Evolutionary conservation across 768 basidiomycete species (phyloP), one percentile per base, ranked within the genome.

Genomic region (Pleurotus eryngii): DNA sequence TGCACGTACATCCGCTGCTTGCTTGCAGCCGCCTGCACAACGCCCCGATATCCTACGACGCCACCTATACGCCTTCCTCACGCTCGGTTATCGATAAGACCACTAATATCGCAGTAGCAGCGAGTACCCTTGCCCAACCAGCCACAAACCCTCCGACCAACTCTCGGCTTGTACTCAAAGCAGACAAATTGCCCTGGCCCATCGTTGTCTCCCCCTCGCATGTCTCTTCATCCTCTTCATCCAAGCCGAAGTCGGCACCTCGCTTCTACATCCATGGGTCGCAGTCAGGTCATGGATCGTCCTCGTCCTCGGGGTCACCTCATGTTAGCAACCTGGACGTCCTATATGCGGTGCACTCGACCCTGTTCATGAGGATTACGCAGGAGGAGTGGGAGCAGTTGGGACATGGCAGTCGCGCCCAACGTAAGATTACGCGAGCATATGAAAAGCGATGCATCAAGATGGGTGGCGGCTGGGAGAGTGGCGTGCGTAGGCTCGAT

Each of bases 401-500:
- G 4, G 84, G 83, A 0, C 71, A 78, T 49, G 78, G 80, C 11
- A 82, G 80, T 61, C 76, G 78, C 3, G 74, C 75, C 22, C 86
- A 88, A 65, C 77, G 83, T 49, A 81, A 80, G 60, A 78, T 84
- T 15, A 76, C 84, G 15, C 74, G 74, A 24, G 84, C 85, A 35
- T 89, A 87, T 62, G 82, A 87, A 66, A 76, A 77, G 60, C 73
- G 87, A 30, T 89, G 87, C 58, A 71, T 74, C 56, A 76, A 74
- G 61, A 76, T 81, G 67, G 85, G 84, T 24, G 85, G 81, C 1
- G 85, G 83, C 11, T 86, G 85, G 85, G 84, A 86, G 24, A 76
- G 77, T 17, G 87, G 87, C n/a, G 83, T 89, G 26, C 77, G 84
- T 46, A 72, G 87, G 49, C 67, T 88, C 12, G 87, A 89, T 70